A percentile compares a stretch with the other conserved stretches of the same genome.
phyloP scores from a whole-genome alignment of 139 green algal species.

The Chlorella sp. region DNA sequence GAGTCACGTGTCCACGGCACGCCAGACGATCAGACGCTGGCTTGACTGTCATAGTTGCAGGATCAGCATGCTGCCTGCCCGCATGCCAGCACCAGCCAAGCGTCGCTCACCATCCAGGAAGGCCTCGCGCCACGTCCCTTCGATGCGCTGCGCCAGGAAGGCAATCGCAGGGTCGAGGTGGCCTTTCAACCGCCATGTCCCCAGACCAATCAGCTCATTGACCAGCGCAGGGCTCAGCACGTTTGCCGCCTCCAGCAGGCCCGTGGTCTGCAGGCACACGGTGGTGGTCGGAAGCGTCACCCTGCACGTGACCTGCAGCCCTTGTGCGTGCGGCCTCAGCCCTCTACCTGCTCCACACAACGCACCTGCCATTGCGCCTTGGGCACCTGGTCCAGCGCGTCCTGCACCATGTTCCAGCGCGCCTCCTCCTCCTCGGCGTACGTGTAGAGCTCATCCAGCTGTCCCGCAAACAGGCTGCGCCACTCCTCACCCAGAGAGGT shows the following conservation, averaged over 20 bases:
- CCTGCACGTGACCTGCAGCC: not conserved
- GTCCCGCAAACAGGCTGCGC: not conserved
- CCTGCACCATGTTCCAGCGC: not conserved
- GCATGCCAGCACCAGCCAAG: too few relatives aligned
- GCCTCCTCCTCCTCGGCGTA: conserved; percentile 2
- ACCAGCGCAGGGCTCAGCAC: conserved; percentile 18
- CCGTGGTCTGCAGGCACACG: not conserved
- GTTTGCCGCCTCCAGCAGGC: conserved; percentile 4
- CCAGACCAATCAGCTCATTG: conserved; percentile 51
- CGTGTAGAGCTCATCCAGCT: conserved; percentile 12
- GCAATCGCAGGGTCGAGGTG: conserved; percentile 43
- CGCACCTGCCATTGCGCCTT: not conserved
- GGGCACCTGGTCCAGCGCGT: not conserved
- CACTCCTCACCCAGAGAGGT: not conserved
- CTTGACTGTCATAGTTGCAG: too few relatives aligned
- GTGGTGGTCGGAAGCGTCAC: not conserved
- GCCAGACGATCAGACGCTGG: too few relatives aligned
- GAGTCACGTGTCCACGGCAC: not conserved
- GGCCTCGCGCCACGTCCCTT: conserved; percentile 48
- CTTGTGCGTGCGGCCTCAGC: not conserved
- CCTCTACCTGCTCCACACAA: not conserved
- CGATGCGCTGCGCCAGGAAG: conserved; percentile 47
- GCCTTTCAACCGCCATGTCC: conserved; percentile 56
- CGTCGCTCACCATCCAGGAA: conserved; percentile 19
- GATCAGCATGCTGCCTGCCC: too few relatives aligned